Evolutionary conservation across 495 filamentous ascomycete species (phyloP).

Genomic region (Aspergillus diversus): DNA sequence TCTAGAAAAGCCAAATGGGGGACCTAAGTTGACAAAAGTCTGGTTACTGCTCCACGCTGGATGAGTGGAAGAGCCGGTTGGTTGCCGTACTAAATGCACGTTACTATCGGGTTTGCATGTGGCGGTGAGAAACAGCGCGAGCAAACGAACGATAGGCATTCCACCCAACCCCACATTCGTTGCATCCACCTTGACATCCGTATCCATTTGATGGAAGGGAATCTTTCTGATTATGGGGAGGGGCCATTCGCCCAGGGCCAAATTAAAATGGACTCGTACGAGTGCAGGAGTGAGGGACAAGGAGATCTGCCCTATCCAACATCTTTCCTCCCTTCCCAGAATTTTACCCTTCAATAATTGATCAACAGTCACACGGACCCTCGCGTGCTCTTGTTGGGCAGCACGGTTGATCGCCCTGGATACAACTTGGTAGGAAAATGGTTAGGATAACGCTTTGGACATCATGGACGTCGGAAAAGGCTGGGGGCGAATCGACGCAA

Average conservation of each 20-base stretch:
- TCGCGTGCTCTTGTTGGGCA: constrained; percentile 10
- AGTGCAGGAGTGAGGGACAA: background rate
- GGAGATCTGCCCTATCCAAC: background rate
- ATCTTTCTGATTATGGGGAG: constrained; percentile 15
- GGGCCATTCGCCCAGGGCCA: background rate
- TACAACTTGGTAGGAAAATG: background rate
- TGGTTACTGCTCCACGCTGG: constrained; percentile 20
- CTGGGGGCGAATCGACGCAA: constrained; percentile 16
- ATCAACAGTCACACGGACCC: constrained; percentile 4
- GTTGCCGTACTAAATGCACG: constrained; percentile 28
- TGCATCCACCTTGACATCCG: constrained; percentile 26
- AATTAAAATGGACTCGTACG: background rate
- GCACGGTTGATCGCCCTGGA: background rate
- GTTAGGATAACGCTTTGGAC: background rate
- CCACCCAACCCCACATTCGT: constrained; percentile 40
- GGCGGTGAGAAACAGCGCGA: constrained; percentile 44
- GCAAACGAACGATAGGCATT: constrained; percentile 40
- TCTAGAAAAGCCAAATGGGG: constrained; percentile 24
- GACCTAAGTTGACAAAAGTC: background rate
- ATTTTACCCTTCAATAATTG: background rate
- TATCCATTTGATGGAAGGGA: constrained; percentile 15
- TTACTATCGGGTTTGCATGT: constrained; percentile 36
- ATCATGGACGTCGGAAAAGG: constrained; percentile 1
- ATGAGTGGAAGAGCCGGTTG: constrained; percentile 34
- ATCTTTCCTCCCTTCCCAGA: background rate